Conservation (phyloP, 2,329 filamentous ascomycete species). For the Achaetomium macrosporum region DNA sequence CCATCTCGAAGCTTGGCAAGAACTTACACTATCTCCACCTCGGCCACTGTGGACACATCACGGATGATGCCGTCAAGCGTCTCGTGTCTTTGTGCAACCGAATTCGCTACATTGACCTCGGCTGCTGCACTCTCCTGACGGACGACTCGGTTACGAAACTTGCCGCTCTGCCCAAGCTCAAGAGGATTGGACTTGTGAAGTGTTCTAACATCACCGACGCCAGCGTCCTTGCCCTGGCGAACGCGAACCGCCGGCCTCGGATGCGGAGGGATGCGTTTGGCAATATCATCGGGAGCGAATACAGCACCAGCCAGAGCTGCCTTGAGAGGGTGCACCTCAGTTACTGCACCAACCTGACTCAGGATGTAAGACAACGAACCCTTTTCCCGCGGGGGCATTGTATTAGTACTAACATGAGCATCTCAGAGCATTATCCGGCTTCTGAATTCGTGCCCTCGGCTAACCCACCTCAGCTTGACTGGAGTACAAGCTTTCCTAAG, state of each 20-base stretch:
- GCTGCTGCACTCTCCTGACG: slow-evolving; percentile 87
- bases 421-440: slow-evolving; percentile 78
- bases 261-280: slow-evolving; percentile 44
- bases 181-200: slow-evolving; percentile 92
- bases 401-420: slow-evolving; percentile 25
- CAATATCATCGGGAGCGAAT: slow-evolving; percentile 37
- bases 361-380: slow-evolving; percentile 58
- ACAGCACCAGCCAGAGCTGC: slow-evolving; percentile 55
- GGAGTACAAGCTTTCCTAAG: slow-evolving; percentile 87
- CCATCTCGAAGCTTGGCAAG: slow-evolving; percentile 85
- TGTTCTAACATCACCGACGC: slow-evolving; percentile 84
- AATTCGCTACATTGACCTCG: slow-evolving; percentile 94
- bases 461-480: slow-evolving; percentile 91
- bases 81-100: slow-evolving; percentile 83
- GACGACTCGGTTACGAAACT: slow-evolving; percentile 80
- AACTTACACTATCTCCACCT: slow-evolving; percentile 96
- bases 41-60: slow-evolving; percentile 87
- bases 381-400: background rate
- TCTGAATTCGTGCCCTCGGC: slow-evolving; percentile 81
- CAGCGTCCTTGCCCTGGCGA: slow-evolving; percentile 79
- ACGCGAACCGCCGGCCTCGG: slow-evolving; percentile 53
- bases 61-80: slow-evolving; percentile 78
- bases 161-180: slow-evolving; percentile 82
- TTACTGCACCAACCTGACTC: slow-evolving; percentile 81
- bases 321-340: slow-evolving; percentile 93